Percentiles rank a stretch among this genome's conserved stretches.
Conservation (phyloP, 2,329 filamentous ascomycete genomes). For the Beauveria varroae region DNA sequence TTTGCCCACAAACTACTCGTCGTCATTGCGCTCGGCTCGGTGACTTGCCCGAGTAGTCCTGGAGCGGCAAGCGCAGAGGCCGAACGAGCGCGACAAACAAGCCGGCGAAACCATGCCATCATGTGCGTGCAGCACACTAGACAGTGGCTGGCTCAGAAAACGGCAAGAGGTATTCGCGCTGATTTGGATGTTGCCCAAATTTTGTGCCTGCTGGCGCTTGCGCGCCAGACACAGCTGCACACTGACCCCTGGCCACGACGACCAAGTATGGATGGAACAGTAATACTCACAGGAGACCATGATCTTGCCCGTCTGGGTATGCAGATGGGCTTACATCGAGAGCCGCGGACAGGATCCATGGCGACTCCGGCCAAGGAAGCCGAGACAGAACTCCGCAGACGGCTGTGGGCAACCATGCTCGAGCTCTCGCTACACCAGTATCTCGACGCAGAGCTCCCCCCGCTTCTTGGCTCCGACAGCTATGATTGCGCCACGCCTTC, state of each 20-base stretch:
- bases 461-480: conserved; percentile 32
- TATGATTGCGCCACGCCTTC: conserved; percentile 30
- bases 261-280: not conserved
- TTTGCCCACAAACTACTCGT: conserved; percentile 48
- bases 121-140: conserved; percentile 19
- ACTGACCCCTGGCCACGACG: not conserved
- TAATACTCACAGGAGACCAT: conserved; percentile 9
- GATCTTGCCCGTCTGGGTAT: conserved; percentile 33
- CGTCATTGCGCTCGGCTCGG: conserved; percentile 44
- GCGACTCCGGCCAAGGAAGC: conserved; percentile 30
- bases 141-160: conserved; percentile 15
- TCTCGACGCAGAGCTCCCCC: conserved; percentile 36
- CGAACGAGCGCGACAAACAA: not conserved
- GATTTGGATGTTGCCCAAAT: conserved; percentile 19
- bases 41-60: conserved; percentile 15
- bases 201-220: conserved; percentile 23
- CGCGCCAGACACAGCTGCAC: conserved; percentile 17
- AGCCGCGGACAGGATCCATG: conserved; percentile 33
- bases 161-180: conserved; percentile 1
- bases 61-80: not conserved
- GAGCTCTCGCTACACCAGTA: conserved; percentile 38
- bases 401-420: conserved; percentile 41
- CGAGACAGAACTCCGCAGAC: conserved; percentile 34
- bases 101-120: conserved; percentile 12
- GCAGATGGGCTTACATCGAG: conserved; percentile 42